Evolutionary conservation across 2,329 filamentous ascomycete species (phyloP).

Genomic region (Monosporascus sp.): DNA sequence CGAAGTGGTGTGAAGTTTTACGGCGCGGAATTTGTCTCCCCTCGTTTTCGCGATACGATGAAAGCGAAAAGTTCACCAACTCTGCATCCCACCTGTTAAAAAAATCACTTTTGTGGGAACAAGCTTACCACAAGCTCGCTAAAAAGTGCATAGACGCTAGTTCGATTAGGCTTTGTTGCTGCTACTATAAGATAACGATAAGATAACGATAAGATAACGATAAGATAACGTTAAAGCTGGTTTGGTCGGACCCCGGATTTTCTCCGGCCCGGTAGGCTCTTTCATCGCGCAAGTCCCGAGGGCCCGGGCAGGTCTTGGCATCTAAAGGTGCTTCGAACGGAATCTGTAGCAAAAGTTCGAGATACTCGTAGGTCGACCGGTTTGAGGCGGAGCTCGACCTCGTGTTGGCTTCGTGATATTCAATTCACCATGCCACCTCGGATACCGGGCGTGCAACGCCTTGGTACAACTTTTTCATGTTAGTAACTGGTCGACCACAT

Average conservation of each 20-base stretch:
- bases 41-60: background rate
- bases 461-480: slow-evolving; percentile 54
- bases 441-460: slow-evolving; percentile 55
- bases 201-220: background rate
- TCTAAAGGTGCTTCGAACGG: background rate
- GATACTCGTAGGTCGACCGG: background rate
- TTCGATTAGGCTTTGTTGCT: background rate
- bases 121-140: background rate
- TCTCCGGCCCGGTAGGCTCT: background rate
- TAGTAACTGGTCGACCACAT: slow-evolving; percentile 26
- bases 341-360: background rate
- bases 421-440: slow-evolving; percentile 58
- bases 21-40: slow-evolving; percentile 21
- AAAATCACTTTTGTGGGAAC: slow-evolving; percentile 1
- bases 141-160: background rate
- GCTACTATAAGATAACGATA: too few relatives aligned
- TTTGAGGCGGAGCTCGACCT: background rate
- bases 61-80: background rate
- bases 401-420: slow-evolving; percentile 1
- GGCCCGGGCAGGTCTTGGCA: background rate
- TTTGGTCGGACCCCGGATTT: background rate
- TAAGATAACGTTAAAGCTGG: background rate
- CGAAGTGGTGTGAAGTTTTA: slow-evolving; percentile 16
- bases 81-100: background rate
- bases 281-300: background rate